Base-by-base conservation (phyloP, 306 rosid genomes). In the Datisca glomerata region DNA sequence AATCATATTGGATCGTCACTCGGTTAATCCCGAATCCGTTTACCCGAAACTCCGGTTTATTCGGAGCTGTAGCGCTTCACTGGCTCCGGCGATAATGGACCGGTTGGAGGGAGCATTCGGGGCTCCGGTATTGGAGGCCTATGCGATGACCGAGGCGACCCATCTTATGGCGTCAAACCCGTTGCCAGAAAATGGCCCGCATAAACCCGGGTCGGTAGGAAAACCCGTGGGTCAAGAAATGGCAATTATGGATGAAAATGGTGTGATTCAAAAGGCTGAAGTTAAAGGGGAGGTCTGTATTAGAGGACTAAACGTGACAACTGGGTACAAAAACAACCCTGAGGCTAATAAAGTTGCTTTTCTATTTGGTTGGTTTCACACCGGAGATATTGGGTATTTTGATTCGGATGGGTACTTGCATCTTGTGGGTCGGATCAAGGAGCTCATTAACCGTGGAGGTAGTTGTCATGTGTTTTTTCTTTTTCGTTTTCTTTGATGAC, bases 361-460 rank as follows among this genome's bases (percentile, higher is more conserved):
- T 49, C 39, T 33, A 42, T 69, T 65, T 21, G 80, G 73, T 4
- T 79, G 80, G 80, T 79, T 79, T 9, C 91, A 79, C 1, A 79
- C 91, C 0, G 91, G 91, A 4, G 91, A 79, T 42, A 19, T 79
- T 18, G 91, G 91, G 5, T 72, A 12, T 18, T 60, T 79, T 0
- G 91, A 79, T 47, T 71, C 78, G 0, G 80, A 79, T n/a, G 80
- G 91, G 22, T 75, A 79, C n/a, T 72, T 79, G 73, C 69, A 72
- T 57, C 80, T 79, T 21, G 91, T 79, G 34, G 91, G 91, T 43
- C 80, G 91, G 70, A 79, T 79, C 59, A 79, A 79, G 65, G 91
- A 79, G 20, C 78, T 79, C 47, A 75, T 79, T 0, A 79, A 79
- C 42, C 74, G 91, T 4, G 91, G 91, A 79, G 91, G 89, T 78